Evolutionary conservation across 306 rosid species (phyloP).

Genomic region (Quercus cerris): DNA sequence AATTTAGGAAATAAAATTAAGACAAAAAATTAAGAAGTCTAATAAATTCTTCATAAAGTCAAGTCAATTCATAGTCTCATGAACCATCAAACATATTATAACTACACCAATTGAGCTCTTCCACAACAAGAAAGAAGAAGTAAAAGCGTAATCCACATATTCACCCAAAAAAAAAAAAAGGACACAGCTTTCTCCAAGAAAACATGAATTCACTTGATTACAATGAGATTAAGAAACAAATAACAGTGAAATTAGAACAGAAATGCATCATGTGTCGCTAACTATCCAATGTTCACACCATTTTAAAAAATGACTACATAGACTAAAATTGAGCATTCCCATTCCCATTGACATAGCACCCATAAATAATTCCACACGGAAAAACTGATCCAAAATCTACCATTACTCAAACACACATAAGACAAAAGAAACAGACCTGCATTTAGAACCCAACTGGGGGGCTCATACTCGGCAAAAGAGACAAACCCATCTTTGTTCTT

Average conservation of each 20-base stretch:
- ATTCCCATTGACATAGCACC: not conserved
- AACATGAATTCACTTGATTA: not conserved
- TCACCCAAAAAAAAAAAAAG: not conserved
- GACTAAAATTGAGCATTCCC: not conserved
- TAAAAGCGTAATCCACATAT: too few relatives aligned
- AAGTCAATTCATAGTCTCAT: not conserved
- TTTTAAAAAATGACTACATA: not conserved
- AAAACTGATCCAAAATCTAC: not conserved
- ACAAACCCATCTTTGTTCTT: slow-evolving; percentile 71
- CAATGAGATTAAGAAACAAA: not conserved
- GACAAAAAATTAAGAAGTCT: not conserved
- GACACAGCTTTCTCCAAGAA: not conserved
- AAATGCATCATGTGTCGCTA: not conserved
- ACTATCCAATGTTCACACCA: not conserved
- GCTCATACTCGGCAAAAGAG: slow-evolving; percentile 87
- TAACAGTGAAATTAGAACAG: not conserved
- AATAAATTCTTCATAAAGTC: not conserved
- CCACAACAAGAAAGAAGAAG: not conserved
- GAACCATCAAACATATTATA: not conserved
- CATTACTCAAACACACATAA: not conserved
- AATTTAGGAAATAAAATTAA: not conserved
- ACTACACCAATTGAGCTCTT: not conserved
- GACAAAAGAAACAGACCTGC: slow-evolving; percentile 39
- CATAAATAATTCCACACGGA: not conserved
- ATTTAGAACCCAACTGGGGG: slow-evolving; percentile 78